Evolutionary conservation across 495 filamentous ascomycete genomes (phyloP).

Genomic region (Gamarada debralockiae): DNA sequence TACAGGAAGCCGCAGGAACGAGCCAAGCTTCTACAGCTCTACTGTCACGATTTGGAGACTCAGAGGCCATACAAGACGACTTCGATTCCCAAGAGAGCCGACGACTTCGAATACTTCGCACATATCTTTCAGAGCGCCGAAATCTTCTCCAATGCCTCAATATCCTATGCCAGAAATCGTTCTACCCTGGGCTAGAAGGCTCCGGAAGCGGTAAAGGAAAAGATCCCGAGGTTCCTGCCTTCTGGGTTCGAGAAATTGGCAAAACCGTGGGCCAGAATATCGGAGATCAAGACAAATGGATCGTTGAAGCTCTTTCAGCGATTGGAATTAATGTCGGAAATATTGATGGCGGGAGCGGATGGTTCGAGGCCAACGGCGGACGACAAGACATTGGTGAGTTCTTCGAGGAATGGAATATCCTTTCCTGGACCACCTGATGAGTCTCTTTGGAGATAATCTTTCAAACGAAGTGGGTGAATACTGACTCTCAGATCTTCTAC

Average conservation of each 20-base stretch:
- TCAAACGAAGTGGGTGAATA: too few relatives aligned
- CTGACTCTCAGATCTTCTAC: too few relatives aligned
- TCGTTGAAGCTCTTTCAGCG: conserved; percentile 37
- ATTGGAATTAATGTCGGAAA: conserved; percentile 40
- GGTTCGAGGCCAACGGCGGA: conserved; percentile 40
- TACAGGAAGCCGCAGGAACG: conserved; percentile 61
- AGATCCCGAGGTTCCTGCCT: not conserved
- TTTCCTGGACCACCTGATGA: too few relatives aligned
- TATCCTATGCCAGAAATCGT: not conserved
- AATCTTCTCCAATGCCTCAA: conserved; percentile 39
- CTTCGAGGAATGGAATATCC: too few relatives aligned
- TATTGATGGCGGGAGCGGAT: conserved; percentile 46
- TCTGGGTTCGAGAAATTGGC: not conserved
- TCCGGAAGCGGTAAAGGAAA: conserved; percentile 1
- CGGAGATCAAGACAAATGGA: not conserved
- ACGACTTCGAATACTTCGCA: conserved; percentile 56
- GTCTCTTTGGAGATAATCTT: too few relatives aligned
- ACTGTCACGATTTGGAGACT: conserved; percentile 34
- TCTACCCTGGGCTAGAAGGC: not conserved
- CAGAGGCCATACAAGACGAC: conserved; percentile 41
- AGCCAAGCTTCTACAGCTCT: conserved; percentile 33
- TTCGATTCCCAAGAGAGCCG: conserved; percentile 56
- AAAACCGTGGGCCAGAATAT: not conserved
- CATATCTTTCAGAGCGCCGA: conserved; percentile 67
- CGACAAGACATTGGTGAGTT: conserved; percentile 44